These are phyloP conservation scores for Zygoascus flipseniorum DNA, from an alignment of 805 yeast species.

Conservation along the genomic window DNA sequence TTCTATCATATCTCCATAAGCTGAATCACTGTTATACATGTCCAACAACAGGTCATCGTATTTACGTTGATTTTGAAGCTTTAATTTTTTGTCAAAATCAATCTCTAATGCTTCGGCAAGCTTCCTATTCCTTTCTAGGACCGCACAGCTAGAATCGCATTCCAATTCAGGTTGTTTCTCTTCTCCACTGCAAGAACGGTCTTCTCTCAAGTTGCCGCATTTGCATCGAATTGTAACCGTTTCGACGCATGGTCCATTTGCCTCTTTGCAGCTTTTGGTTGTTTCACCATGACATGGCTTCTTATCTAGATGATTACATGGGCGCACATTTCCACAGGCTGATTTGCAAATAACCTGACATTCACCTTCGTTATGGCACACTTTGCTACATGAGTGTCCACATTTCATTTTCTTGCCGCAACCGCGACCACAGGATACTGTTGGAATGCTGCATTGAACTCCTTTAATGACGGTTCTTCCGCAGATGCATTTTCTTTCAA, in stretches of 20 bases:
- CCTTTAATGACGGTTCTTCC: conserved; percentile 48
- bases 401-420: conserved; percentile 46
- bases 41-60: conserved; percentile 43
- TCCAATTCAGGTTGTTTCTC: conserved; percentile 29
- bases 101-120: conserved; percentile 54
- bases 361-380: conserved; percentile 51
- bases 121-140: conserved; percentile 48
- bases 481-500: conserved; percentile 53
- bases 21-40: conserved; percentile 45
- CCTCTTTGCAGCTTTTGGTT: conserved; percentile 11
- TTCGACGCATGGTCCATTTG: conserved; percentile 37
- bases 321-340: conserved; percentile 43
- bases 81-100: conserved; percentile 23
- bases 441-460: conserved; percentile 57
- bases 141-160: conserved; percentile 67
- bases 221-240: conserved; percentile 45
- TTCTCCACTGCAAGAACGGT: conserved; percentile 51
- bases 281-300: conserved; percentile 54
- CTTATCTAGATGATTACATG: conserved; percentile 65
- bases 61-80: conserved; percentile 20
- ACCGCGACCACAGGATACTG: conserved; percentile 56
- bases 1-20: conserved; percentile 67
- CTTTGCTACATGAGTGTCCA: conserved; percentile 48
- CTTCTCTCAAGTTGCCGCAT: conserved; percentile 50
- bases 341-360: conserved; percentile 55